phyloP scores from a whole-genome alignment of 306 rosid genomes.

The Dryas octopetala region DNA sequence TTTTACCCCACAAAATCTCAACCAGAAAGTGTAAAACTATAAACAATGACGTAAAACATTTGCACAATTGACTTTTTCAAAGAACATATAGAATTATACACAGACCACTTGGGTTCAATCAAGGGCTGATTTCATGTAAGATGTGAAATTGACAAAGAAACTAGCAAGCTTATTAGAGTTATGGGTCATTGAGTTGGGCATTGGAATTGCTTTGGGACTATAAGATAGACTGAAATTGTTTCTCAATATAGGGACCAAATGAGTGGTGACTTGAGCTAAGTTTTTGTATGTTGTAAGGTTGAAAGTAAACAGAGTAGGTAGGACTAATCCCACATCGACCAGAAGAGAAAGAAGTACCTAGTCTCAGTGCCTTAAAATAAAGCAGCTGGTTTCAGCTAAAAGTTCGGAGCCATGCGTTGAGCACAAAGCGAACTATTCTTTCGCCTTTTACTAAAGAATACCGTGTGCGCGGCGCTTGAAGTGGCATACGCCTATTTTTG shows the following conservation, averaged over 20 bases:
- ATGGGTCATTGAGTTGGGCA: neutral
- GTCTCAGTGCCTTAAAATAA: neutral
- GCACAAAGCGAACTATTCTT: constrained; percentile 18
- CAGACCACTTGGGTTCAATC: neutral
- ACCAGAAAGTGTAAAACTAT: neutral
- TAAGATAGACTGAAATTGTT: no score
- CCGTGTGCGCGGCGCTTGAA: neutral
- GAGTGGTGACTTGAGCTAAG: no score
- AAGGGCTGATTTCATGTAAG: neutral
- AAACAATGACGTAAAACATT: no score
- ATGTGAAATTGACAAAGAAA: neutral
- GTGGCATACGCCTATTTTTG: constrained; percentile 42
- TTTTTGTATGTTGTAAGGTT: no score
- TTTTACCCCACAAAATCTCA: neutral
- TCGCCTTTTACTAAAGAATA: constrained; percentile 23
- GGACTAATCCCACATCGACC: neutral
- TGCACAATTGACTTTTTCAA: no score
- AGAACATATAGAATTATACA: neutral
- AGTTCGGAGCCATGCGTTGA: constrained; percentile 11
- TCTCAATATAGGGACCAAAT: no score
- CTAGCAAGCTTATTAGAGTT: neutral
- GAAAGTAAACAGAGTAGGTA: no score
- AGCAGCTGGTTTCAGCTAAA: neutral
- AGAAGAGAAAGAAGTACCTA: neutral
- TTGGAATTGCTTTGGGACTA: no score